These are phyloP conservation scores for Aleurites moluccanus DNA, from an alignment of 441 rosid species.

Conservation along the genomic window DNA sequence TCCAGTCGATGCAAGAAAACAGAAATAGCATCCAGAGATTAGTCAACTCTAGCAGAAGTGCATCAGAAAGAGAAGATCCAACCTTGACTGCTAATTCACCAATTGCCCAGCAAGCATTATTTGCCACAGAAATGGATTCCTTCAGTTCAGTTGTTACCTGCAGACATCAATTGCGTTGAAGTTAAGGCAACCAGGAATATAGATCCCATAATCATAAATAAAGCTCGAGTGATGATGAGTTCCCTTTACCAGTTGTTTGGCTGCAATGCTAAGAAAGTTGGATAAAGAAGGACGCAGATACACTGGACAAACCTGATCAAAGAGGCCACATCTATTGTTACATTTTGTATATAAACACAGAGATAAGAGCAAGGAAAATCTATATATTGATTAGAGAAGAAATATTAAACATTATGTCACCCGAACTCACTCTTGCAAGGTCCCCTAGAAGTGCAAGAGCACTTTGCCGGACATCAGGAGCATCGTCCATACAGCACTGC, in stretches of 20 bases:
- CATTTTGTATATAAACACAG: too few species aligned
- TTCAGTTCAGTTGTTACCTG: conserved; percentile 66
- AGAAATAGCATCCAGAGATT: too few species aligned
- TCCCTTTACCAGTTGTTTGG: conserved; percentile 86
- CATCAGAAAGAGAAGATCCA: too few species aligned
- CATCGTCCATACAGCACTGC: conserved; percentile 93
- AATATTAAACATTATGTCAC: too few species aligned
- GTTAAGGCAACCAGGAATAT: conserved; percentile 7
- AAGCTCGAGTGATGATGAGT: background rate
- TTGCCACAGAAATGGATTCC: conserved; percentile 88
- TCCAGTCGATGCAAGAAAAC: too few species aligned
- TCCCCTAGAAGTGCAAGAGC: conserved; percentile 98
- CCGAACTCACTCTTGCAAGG: conserved; percentile 76
- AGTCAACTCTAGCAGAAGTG: too few species aligned
- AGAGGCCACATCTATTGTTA: too few species aligned
- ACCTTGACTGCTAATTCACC: conserved; percentile 98
- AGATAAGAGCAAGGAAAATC: too few species aligned
- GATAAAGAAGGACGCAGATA: conserved; percentile 73
- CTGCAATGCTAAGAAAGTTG: conserved; percentile 76
- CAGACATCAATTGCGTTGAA: conserved; percentile 16
- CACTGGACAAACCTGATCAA: conserved; percentile 67
- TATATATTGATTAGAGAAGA: too few species aligned
- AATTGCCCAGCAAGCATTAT: conserved; percentile 99
- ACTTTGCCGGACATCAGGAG: conserved; percentile 89
- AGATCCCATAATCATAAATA: conserved; percentile 16